Conservation (phyloP, 805 yeast genomes). For the Kodamaea kakaduensis region DNA sequence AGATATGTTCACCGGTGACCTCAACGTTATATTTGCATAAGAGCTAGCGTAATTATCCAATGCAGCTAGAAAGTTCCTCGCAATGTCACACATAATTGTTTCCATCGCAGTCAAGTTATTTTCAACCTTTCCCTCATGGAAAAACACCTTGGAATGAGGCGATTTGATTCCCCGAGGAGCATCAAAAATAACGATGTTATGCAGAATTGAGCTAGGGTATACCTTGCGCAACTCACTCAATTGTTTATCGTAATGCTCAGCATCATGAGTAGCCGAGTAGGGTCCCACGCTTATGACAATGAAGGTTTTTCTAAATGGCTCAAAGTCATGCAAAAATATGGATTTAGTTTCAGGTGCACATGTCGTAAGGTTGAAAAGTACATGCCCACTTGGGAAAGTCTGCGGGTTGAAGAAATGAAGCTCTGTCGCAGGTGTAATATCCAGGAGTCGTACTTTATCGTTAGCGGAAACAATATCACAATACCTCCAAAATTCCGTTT, state of each 20-base stretch:
- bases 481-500: slow-evolving; percentile 40
- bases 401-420: slow-evolving; percentile 70
- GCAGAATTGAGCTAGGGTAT: slow-evolving; percentile 53
- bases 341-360: slow-evolving; percentile 51
- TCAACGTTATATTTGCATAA: slow-evolving; percentile 70
- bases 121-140: slow-evolving; percentile 25
- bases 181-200: slow-evolving; percentile 52
- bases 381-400: slow-evolving; percentile 73
- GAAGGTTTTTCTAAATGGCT: slow-evolving; percentile 79
- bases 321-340: slow-evolving; percentile 76
- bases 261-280: slow-evolving; percentile 16
- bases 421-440: slow-evolving; percentile 58
- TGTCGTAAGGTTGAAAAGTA: slow-evolving; percentile 54
- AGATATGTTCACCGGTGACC: slow-evolving; percentile 72
- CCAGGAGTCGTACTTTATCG: slow-evolving; percentile 67
- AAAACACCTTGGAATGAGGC: slow-evolving; percentile 17
- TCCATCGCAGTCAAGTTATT: slow-evolving; percentile 38
- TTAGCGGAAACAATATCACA: slow-evolving; percentile 41
- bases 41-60: slow-evolving; percentile 69
- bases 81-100: slow-evolving; percentile 69
- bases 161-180: slow-evolving; percentile 32
- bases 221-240: slow-evolving; percentile 39
- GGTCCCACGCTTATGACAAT: slow-evolving; percentile 48
- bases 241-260: slow-evolving; percentile 14
- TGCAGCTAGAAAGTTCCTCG: slow-evolving; percentile 57